Base-by-base conservation (phyloP, 805 yeast genomes). In the Wickerhamiella azyma region DNA sequence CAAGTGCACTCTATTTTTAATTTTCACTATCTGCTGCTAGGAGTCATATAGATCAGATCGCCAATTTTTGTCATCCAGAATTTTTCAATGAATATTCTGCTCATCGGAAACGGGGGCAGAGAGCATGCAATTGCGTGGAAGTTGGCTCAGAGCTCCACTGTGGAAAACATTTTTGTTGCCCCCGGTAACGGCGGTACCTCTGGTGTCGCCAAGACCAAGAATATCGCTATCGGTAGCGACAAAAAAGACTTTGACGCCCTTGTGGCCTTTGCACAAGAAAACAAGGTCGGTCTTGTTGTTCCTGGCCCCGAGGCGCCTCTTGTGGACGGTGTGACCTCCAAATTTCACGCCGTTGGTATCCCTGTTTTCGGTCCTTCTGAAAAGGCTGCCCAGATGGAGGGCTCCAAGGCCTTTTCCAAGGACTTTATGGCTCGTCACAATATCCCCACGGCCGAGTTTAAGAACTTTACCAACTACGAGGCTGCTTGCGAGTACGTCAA, bases 261-360 rank as follows among this genome's bases (percentile, higher is more conserved):
- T 50, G 84, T 77, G 47, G 67, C 77, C 26, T 88, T 88, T 64
- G 95, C 96, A 5, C 60, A 70, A 13, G 74, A 74, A 26, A 68
- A 88, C 46, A 56, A 73, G 5, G 72, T 92, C 45, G 73, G 70
- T 43, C 69, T 92, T 47, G 97, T 85, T 5, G 71, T 92, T 38
- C 97, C 98, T 32, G 99, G 99, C 29, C 99, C 99, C n/a, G 99
- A 92, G 66, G 95, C 86, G 66, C 97, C 98, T 32, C 71, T 94
- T 51, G 96, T 94, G 28, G 96, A 92, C 58, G 99, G 99, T 43
- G 77, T 92, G 50, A 63, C 88, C 24, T 63, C 79, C 14, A 68
- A 68, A 45, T 86, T 92, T 70, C 67, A 75, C 51, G 76, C 75
- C 48, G 81, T 81, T 43, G 98, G 98, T 53, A 79, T 92, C 53